Conservation (phyloP, 1,284 basidiomycete genomes). For the Agroathelia rolfsii region DNA sequence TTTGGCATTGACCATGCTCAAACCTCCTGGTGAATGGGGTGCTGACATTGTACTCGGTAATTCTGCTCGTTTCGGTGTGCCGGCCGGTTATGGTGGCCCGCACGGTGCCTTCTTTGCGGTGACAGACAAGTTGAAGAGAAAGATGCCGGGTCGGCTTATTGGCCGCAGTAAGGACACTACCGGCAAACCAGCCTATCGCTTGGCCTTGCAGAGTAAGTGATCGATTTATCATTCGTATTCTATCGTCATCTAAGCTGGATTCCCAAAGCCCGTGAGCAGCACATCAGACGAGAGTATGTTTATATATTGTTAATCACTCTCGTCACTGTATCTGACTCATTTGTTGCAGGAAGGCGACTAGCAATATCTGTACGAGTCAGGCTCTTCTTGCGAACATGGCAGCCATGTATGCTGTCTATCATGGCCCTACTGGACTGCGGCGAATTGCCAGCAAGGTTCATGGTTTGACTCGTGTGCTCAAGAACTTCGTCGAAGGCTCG, state of each 20-base stretch:
- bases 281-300: constrained; percentile 92
- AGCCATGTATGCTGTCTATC: constrained; percentile 96
- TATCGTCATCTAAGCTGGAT: constrained; percentile 8
- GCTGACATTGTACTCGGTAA: constrained; percentile 95
- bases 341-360: constrained; percentile 95
- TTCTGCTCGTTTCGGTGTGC: constrained; percentile 91
- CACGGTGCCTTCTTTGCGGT: constrained; percentile 96
- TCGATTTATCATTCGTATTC: too few species aligned
- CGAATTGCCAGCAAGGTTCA: constrained; percentile 89
- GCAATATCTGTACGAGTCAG: constrained; percentile 90
- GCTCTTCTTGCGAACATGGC: constrained; percentile 95
- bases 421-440: constrained; percentile 81
- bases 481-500: constrained; percentile 54
- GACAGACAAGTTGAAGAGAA: constrained; percentile 87
- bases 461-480: constrained; percentile 77
- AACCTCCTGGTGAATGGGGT: constrained; percentile 97
- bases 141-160: constrained; percentile 94
- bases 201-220: constrained; percentile 86
- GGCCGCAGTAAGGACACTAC: constrained; percentile 81
- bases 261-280: constrained; percentile 79
- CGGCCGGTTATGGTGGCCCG: constrained; percentile 84
- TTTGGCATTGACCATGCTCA: constrained; percentile 86
- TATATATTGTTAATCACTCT: too few species aligned
- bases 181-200: constrained; percentile 83
- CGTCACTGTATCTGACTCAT: too few species aligned